These are phyloP conservation scores for Pinus taeda DNA, from an alignment of 75 land plant genomes.

Conservation along the genomic window DNA sequence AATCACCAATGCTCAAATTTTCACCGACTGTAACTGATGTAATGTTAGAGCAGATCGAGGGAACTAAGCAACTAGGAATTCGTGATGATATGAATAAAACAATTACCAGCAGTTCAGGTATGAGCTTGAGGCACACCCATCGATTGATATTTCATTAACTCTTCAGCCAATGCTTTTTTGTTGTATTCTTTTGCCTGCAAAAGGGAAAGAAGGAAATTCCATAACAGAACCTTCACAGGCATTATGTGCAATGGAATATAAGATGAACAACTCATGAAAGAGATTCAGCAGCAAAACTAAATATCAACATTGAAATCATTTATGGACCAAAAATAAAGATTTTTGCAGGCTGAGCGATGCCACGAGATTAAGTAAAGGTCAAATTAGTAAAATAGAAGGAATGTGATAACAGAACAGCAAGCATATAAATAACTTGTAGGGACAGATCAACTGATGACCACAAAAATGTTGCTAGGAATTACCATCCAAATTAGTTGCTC, in stretches of 20 bases:
- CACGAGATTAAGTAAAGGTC: too few species aligned
- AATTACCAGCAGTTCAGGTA: background rate
- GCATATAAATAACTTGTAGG: too few species aligned
- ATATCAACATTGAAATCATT: too few species aligned
- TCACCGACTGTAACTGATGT: background rate
- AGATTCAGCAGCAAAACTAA: too few species aligned
- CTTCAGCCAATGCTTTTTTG: background rate
- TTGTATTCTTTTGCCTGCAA: constrained; percentile 1
- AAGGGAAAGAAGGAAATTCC: background rate
- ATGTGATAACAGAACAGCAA: too few species aligned
- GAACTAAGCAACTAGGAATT: background rate
- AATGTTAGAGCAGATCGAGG: background rate
- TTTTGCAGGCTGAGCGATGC: too few species aligned
- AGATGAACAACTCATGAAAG: too few species aligned
- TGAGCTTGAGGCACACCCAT: constrained; percentile 2
- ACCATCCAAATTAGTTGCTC: constrained; percentile 1
- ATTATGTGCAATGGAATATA: background rate
- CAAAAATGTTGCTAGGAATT: background rate
- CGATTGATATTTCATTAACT: background rate
- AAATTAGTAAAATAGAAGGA: too few species aligned
- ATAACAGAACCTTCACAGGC: background rate
- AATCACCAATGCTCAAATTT: background rate
- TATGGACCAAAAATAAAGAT: too few species aligned
- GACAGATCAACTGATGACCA: too few species aligned
- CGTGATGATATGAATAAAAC: background rate